Conservation (phyloP, 2,329 filamentous ascomycete species). For the Phialemoniopsis sp. region DNA sequence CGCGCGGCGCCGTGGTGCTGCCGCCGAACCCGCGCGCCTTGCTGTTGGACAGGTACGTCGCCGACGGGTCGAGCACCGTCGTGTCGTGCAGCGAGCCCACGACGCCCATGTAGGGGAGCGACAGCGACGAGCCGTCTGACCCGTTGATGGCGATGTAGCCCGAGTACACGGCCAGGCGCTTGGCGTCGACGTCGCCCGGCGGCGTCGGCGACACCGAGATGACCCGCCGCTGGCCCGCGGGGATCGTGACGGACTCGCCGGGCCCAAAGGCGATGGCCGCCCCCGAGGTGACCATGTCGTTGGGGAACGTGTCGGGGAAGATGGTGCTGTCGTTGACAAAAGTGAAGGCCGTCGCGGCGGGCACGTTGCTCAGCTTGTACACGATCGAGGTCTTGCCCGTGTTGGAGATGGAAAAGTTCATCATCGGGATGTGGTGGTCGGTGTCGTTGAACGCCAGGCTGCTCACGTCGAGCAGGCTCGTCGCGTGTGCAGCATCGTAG, state of each 20-base stretch:
- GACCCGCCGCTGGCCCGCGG: constrained; percentile 34
- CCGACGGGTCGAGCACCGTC: constrained; percentile 7
- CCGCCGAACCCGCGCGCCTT: neutral
- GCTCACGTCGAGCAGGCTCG: constrained; percentile 47
- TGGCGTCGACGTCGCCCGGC: constrained; percentile 27
- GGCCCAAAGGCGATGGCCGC: constrained; percentile 35
- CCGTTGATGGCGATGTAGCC: constrained; percentile 42
- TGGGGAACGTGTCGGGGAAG: constrained; percentile 38
- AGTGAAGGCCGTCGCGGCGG: constrained; percentile 51
- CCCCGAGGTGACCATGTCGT: constrained; percentile 31
- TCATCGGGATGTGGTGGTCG: constrained; percentile 43
- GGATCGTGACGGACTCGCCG: constrained; percentile 34
- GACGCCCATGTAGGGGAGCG: constrained; percentile 33
- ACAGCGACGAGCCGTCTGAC: constrained; percentile 31
- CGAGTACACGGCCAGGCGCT: constrained; percentile 41
- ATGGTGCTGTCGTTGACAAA: constrained; percentile 27
- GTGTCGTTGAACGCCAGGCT: constrained; percentile 63
- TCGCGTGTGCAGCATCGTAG: constrained; percentile 52
- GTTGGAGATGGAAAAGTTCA: constrained; percentile 54
- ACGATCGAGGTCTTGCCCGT: constrained; percentile 40
- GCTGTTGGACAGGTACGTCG: constrained; percentile 5
- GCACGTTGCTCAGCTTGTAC: constrained; percentile 46
- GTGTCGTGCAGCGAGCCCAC: constrained; percentile 28
- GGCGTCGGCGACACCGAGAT: constrained; percentile 40
- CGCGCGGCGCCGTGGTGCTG: constrained; percentile 1